These are phyloP conservation scores for Phytopythium litorale DNA, from an alignment of 352 stramenopile species.

Conservation along the genomic window DNA sequence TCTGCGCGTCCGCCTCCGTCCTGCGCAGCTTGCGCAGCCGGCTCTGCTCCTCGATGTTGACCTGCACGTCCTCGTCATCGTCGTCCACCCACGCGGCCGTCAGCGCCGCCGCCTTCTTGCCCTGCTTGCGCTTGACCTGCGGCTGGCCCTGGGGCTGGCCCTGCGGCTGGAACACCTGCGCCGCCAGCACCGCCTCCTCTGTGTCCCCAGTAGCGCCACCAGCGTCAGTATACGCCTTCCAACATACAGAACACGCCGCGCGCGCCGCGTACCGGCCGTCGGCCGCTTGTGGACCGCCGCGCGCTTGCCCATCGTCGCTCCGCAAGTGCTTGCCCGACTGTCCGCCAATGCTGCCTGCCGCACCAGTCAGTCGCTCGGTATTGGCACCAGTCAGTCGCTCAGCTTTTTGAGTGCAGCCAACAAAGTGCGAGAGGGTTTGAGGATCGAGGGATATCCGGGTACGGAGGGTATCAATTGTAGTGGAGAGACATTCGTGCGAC, in stretches of 20 bases:
- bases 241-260: background rate
- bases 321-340: background rate
- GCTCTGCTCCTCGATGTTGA: slow-evolving; percentile 64
- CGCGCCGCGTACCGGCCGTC: slow-evolving; percentile 12
- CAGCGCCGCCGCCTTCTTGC: slow-evolving; percentile 14
- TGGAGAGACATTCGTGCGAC: background rate
- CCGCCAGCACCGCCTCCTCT: slow-evolving; percentile 55
- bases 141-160: slow-evolving; percentile 25
- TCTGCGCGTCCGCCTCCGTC: slow-evolving; percentile 57
- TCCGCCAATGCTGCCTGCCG: slow-evolving; percentile 2
- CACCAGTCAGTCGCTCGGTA: background rate
- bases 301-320: slow-evolving; percentile 43
- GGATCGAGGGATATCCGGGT: background rate
- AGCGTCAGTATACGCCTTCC: background rate
- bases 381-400: background rate
- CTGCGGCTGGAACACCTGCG: slow-evolving; percentile 49
- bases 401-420: background rate
- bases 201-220: background rate
- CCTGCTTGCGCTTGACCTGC: slow-evolving; percentile 18
- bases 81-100: slow-evolving; percentile 86
- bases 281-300: slow-evolving; percentile 18
- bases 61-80: slow-evolving; percentile 70
- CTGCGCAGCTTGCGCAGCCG: slow-evolving; percentile 85
- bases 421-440: background rate
- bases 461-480: background rate